Evolutionary conservation across 495 filamentous ascomycete genomes (phyloP), one percentile per base, ranked within the genome.

Genomic region (Penicillium manginii): DNA sequence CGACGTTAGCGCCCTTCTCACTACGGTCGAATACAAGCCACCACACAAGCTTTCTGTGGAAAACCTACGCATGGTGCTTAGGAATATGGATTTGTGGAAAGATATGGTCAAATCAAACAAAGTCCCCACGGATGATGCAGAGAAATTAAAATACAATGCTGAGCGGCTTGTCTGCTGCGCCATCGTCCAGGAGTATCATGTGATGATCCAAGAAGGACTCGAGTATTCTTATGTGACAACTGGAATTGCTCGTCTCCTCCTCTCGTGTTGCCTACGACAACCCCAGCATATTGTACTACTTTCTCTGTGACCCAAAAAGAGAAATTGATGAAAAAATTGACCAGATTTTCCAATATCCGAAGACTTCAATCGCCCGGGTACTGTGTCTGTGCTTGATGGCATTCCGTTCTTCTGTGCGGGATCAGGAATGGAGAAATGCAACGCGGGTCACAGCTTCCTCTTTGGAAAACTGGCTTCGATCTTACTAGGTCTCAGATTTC

Each of bases 11-110:
- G 54, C 43, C 60, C 62, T 47, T 43, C 70, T 15, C 64, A 73
- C n/a, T n/a, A n/a, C n/a, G n/a, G n/a, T n/a, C n/a, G n/a, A n/a
- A 54, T 74, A 76, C 52, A 77, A 77, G 48, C 68, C 72, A 19
- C 66, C 69, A 29, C 68, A 76, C 53, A 78, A 78, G 57, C 63
- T 76, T 2, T 58, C 68, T 26, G 61, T 69, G 22, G 64, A 66
- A 66, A 33, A 64, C 60, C 59, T 76, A 42, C 67, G 67, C 17
- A 52, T 52, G 42, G 69, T 72, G 23, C 63, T 76, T 40, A 62
- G 59, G 31, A 15, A 26, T 6, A 67, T 67, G 48, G 43, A 64
- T 4, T 64, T 71, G n/a, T 70, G 53, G 62, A 49, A 66, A 9
- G 56, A 66, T 7, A 45, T 72, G 15, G 58, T 72, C 3, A 51